Evolutionary conservation across 108 stramenopile species (phyloP).

Genomic region (Parietichytrium sp.): DNA sequence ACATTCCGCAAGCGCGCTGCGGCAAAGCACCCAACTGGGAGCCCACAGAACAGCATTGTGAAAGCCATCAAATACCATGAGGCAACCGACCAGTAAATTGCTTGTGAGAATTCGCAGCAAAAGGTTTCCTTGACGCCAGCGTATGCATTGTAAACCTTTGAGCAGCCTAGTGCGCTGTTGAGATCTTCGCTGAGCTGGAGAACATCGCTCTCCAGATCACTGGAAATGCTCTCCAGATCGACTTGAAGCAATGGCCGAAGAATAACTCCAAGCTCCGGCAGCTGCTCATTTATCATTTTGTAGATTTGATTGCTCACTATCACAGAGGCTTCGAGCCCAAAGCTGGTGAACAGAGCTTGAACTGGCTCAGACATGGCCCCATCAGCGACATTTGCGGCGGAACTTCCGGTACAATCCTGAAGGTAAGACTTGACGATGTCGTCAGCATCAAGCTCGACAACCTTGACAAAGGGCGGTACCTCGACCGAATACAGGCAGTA

Average conservation of each 20-base stretch:
- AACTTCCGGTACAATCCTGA: neutral
- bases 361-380: neutral
- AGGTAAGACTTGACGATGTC: neutral
- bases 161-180: neutral
- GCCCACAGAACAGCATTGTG: neutral
- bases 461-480: neutral
- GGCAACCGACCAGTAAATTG: constrained; percentile 22
- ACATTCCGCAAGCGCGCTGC: neutral
- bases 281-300: neutral
- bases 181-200: neutral
- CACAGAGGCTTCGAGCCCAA: neutral
- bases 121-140: neutral
- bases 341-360: neutral
- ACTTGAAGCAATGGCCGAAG: neutral
- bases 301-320: neutral
- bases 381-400: neutral
- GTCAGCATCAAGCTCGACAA: neutral
- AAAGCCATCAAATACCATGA: constrained; percentile 26
- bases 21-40: constrained; percentile 10
- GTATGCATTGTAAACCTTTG: neutral
- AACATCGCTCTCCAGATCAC: neutral
- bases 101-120: neutral
- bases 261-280: neutral
- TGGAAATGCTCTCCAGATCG: neutral
- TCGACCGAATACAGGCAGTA: neutral